A percentile compares a stretch with the other conserved stretches of the same genome.
Conservation (phyloP, 75 land plant genomes). For the Ceratopteris richardii region DNA sequence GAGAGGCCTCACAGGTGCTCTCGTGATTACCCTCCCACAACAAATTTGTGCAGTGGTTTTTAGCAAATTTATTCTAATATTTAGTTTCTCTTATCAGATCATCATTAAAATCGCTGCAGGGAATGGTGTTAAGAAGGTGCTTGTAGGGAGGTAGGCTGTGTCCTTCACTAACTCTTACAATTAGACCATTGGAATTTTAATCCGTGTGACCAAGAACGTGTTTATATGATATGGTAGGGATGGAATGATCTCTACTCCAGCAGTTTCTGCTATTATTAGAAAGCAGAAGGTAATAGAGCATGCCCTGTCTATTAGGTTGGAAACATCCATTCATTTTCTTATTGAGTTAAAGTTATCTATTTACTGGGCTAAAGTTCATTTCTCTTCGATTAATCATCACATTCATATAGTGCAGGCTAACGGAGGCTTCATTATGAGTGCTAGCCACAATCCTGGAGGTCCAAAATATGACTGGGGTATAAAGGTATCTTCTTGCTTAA, state of each 20-base stretch:
- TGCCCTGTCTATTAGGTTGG: neutral
- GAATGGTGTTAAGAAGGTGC: constrained; percentile 78
- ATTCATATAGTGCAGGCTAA: constrained; percentile 47
- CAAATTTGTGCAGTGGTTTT: neutral
- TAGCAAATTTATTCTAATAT: too few species aligned
- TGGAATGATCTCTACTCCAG: constrained; percentile 93
- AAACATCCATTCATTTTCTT: neutral
- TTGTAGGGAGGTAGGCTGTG: constrained; percentile 62
- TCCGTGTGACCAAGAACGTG: neutral
- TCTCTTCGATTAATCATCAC: too few species aligned
- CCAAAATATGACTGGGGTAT: constrained; percentile 98
- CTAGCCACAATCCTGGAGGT: constrained; percentile 98
- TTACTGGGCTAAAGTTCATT: too few species aligned
- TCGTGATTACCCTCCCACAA: neutral
- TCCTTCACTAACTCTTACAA: neutral
- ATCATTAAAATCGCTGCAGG: constrained; percentile 96
- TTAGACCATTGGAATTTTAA: too few species aligned
- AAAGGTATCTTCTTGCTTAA: constrained; percentile 42
- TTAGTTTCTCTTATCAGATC: constrained; percentile 45
- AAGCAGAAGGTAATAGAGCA: constrained; percentile 37
- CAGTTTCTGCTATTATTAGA: constrained; percentile 93
- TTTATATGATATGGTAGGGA: constrained; percentile 42
- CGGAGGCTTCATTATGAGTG: constrained; percentile 99
- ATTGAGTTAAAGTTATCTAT: too few species aligned
- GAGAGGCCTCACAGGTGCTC: constrained; percentile 78